Percentiles rank a stretch among this genome's conserved stretches.
These are phyloP conservation scores for Tilletia caries DNA, from an alignment of 1,284 basidiomycete genomes.

Conservation along the genomic window DNA sequence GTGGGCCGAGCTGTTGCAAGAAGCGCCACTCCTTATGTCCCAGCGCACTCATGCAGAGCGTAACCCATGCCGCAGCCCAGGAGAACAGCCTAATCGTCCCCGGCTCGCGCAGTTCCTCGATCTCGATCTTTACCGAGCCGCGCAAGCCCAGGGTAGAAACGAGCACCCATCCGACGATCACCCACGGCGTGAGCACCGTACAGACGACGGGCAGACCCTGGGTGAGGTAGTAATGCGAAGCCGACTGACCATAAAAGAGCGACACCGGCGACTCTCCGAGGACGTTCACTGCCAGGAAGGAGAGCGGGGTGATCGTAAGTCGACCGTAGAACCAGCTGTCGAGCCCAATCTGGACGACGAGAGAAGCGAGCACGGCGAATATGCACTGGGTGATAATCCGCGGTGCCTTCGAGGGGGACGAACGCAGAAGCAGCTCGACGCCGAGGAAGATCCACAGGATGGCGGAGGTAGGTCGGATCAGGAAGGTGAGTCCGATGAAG, in stretches of 20 bases:
- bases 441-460: conserved; percentile 71
- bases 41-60: conserved; percentile 35
- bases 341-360: conserved; percentile 58
- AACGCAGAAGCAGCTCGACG: not conserved
- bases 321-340: conserved; percentile 71
- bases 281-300: conserved; percentile 76
- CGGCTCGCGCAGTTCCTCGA: not conserved
- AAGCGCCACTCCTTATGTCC: conserved; percentile 88
- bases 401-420: not conserved
- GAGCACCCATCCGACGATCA: conserved; percentile 61
- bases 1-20: conserved; percentile 81
- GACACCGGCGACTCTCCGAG: conserved; percentile 66
- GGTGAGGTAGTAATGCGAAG: conserved; percentile 82
- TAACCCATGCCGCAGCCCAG: conserved; percentile 22
- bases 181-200: conserved; percentile 69
- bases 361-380: conserved; percentile 48
- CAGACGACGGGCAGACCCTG: conserved; percentile 80
- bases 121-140: not conserved
- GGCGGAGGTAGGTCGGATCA: conserved; percentile 78
- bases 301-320: conserved; percentile 72
- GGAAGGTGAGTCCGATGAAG: conserved; percentile 69
- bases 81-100: conserved; percentile 19
- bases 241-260: conserved; percentile 84
- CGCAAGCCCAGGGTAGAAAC: too few species aligned
- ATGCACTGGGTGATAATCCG: not conserved